A percentile compares a stretch with the other conserved stretches of the same genome.
These are phyloP conservation scores for Heracleum sosnowskyi DNA, from an alignment of 129 eudicot genomes.

Conservation along the genomic window DNA sequence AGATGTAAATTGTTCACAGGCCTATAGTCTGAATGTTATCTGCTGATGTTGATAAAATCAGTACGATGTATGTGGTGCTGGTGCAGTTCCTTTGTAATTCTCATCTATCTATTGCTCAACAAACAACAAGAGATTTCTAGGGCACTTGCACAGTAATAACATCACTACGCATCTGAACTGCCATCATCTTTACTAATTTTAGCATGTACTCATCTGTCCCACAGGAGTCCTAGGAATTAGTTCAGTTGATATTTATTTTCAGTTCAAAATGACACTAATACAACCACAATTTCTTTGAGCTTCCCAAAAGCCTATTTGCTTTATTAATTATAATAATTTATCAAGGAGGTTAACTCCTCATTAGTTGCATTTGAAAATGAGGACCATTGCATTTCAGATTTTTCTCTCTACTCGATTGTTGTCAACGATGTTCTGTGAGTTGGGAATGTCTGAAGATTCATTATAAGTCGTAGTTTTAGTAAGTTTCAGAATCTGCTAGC, in stretches of 20 bases:
- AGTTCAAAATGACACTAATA: no score
- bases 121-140: slow-evolving; percentile 75
- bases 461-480: no score
- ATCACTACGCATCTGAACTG: background rate
- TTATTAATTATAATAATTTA: no score
- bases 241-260: background rate
- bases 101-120: slow-evolving; percentile 91
- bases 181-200: background rate
- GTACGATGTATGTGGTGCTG: slow-evolving; percentile 65
- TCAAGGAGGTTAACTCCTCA: no score
- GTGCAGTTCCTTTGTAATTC: slow-evolving; percentile 75
- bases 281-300: background rate
- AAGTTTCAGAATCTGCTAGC: no score
- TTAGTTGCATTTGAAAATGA: no score
- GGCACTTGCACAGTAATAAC: slow-evolving; percentile 46
- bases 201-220: background rate
- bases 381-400: no score
- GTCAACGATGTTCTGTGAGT: no score
- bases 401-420: no score
- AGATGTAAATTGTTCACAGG: slow-evolving; percentile 96
- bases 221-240: background rate
- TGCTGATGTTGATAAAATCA: slow-evolving; percentile 75
- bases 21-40: no score
- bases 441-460: no score
- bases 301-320: no score